phyloP scores from a whole-genome alignment of 148 eudicot species.

The Chenopodium berlandieri region DNA sequence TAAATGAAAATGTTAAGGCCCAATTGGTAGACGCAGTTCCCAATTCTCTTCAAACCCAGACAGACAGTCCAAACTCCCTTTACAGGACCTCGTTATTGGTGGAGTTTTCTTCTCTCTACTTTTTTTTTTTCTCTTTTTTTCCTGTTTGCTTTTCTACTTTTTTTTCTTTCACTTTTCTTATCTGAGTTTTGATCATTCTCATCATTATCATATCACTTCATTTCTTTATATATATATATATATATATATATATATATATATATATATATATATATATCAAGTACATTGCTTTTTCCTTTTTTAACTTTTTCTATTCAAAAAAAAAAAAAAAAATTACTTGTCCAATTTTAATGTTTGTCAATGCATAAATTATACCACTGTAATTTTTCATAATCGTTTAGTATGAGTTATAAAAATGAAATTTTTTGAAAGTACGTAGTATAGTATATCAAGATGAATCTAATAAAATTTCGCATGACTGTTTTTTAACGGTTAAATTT shows the following conservation, averaged over 20 bases:
- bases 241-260: not conserved
- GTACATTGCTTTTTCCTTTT: not conserved
- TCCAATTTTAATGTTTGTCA: no score
- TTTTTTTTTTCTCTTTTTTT: slow-evolving; percentile 9
- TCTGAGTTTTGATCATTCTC: slow-evolving; percentile 39
- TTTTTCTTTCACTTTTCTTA: slow-evolving; percentile 24
- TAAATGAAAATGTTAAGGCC: not conserved
- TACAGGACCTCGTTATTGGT: slow-evolving; percentile 45
- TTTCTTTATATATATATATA: not conserved
- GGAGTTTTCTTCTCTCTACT: slow-evolving; percentile 19
- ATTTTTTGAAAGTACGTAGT: no score
- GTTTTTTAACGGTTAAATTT: no score
- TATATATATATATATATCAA: not conserved
- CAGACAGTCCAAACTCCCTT: slow-evolving; percentile 57
- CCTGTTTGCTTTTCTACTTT: not conserved
- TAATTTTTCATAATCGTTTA: no score
- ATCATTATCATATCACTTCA: slow-evolving; percentile 36
- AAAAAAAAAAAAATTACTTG: no score
- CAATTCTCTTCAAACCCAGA: slow-evolving; percentile 61
- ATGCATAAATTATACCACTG: no score
- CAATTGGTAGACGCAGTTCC: slow-evolving; percentile 31
- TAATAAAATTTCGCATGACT: no score
- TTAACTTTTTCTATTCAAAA: no score
- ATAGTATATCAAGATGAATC: no score
- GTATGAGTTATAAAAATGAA: no score